phyloP scores from a whole-genome alignment of 1,284 basidiomycete genomes.

The Heterobasidion occidentale region DNA sequence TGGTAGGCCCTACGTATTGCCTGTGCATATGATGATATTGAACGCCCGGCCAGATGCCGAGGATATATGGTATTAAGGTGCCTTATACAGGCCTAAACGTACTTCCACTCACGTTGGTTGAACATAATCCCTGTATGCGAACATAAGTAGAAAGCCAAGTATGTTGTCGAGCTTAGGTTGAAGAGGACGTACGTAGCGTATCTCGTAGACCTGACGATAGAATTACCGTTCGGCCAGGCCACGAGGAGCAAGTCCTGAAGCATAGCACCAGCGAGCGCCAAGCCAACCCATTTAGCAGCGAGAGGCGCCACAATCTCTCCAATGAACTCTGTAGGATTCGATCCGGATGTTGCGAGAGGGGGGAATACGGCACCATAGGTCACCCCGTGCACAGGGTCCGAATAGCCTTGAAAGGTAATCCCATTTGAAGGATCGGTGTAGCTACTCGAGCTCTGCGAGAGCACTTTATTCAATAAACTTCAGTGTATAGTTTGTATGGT shows the following conservation, averaged over 20 bases:
- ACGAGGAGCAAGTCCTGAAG: constrained; percentile 44
- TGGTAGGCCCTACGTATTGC: constrained; percentile 18
- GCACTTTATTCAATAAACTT: constrained; percentile 18
- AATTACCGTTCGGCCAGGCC: constrained; percentile 48
- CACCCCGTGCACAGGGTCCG: constrained; percentile 39
- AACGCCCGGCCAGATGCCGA: neutral
- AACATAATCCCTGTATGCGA: constrained; percentile 29
- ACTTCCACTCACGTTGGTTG: constrained; percentile 31
- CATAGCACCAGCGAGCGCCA: constrained; percentile 47
- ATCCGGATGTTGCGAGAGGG: constrained; percentile 28
- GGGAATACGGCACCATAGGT: constrained; percentile 49
- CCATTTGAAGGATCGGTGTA: constrained; percentile 47
- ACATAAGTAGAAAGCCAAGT: neutral
- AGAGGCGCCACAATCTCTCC: constrained; percentile 53
- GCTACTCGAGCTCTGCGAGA: constrained; percentile 28
- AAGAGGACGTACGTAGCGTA: constrained; percentile 36
- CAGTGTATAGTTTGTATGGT: neutral
- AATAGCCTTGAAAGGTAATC: constrained; percentile 45
- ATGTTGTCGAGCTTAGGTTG: neutral
- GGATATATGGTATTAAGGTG: no score
- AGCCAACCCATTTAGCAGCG: constrained; percentile 43
- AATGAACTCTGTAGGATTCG: constrained; percentile 44
- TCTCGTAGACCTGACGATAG: constrained; percentile 44
- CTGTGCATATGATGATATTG: constrained; percentile 6
- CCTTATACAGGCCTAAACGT: neutral